Evolutionary conservation across 768 basidiomycete species (phyloP), one percentile per base, ranked within the genome.

Genomic region (Tricholomella constricta): DNA sequence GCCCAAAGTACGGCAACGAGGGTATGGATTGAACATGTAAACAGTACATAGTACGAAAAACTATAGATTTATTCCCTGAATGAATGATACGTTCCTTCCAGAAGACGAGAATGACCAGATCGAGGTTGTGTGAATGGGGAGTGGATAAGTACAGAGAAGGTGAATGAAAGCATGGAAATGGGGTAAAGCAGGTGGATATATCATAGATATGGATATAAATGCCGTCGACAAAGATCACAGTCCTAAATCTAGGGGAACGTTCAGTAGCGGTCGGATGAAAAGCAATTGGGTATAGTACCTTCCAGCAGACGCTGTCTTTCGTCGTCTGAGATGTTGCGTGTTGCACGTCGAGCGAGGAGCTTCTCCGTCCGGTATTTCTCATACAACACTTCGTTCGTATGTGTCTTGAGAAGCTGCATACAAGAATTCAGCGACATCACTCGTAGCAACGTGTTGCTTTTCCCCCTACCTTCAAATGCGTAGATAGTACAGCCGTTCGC

Each of bases 361-460:
- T 93, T 93, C 75, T 94, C 92, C 1, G 91, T 94, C 64, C 95
- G 79, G 70, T 88, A 98, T 62, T 86, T 87, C 76, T 98, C 95
- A 68, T 98, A 98, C 70, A 95, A 72, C 51, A 93, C 89, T 67
- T 96, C 91, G 61, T 86, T 86, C 27, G 94, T 95, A 52, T 84
- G 85, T 40, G 76, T 82, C 73, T 91, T 93, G 55, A 96, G 77
- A 62, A 88, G 77, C 91, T 94, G 65, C 14, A 1, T 34, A 46
- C 1, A 38, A 45, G 35, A 26, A 32, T 44, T 43, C 8, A 35
- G 51, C 48, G 41, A 44, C 32, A 38, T 27, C 20, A 20, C 20
- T 46, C 23, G 26, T 23, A 38, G 37, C 54, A 20, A n/a, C 56
- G 37, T n/a, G 22, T 19, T 26, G 45, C 43, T 45, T 9, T 2